Base-by-base conservation (phyloP, 805 yeast genomes). In the Metschnikowia matae region DNA sequence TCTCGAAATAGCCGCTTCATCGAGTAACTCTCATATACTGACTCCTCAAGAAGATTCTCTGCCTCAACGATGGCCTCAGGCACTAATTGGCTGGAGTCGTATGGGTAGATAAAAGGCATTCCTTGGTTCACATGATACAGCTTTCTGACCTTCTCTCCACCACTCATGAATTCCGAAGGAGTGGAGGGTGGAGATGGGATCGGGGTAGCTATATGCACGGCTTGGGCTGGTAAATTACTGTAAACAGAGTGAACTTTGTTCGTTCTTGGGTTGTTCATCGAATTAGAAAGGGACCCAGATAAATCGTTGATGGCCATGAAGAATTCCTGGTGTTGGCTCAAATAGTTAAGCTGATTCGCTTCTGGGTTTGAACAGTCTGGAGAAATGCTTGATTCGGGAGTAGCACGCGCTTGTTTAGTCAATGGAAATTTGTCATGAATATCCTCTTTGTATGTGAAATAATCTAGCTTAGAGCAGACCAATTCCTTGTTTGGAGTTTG, bases 51-150 rank as follows among this genome's bases (percentile, higher is more conserved):
- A 7, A 92, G 77, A 13, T 79, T 78, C 21, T 88, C 77, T 0
- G 97, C 97, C 63, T 92, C 96, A 42, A 78, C 72, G 29, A 91
- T 82, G 53, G 96, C 89, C 37, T 69, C 76, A 0, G 97, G 97
- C 0, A 83, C 81, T 32, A 6, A 37, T 10, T 53, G 50, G 31
- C 21, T 33, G 13, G 51, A 71, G 34, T 63, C 71, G 4, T 71
- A 67, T 0, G 92, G 91, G 56, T 80, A 83, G 3, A 86, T 69
- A 48, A 84, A 77, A 1, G 94, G 92, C 67, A 79, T 81, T 2
- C 81, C 76, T 62, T 81, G 82, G 62, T 84, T 83, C 0, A 87
- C 78, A 64, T 85, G 90, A 54, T 79, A 83, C 45, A 80, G 74
- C 52, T 80, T 74, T 52, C 84, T 68, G 7, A 77, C 69, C 57